These are phyloP conservation scores for Colletotrichum costaricense DNA, from an alignment of 2,329 filamentous ascomycete genomes.

Conservation along the genomic window DNA sequence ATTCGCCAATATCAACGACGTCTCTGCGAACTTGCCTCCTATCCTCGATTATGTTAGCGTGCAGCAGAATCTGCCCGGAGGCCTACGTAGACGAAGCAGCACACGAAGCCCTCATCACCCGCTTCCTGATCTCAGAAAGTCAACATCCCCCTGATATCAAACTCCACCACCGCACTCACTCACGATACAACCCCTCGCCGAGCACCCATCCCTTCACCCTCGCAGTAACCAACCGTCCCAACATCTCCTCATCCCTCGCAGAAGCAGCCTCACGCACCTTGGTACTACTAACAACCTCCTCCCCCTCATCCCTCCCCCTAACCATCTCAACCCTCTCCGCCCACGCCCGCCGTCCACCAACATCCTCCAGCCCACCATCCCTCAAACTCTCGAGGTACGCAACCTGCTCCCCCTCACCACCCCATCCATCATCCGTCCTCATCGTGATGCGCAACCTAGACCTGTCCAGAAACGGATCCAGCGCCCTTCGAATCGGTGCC, in stretches of 20 bases:
- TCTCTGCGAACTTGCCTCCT: no score
- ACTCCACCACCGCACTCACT: conserved; percentile 21
- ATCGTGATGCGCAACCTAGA: conserved; percentile 73
- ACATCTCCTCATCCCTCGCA: conserved; percentile 54
- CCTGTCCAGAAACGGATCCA: conserved; percentile 72
- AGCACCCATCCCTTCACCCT: conserved; percentile 70
- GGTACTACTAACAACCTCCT: conserved; percentile 67
- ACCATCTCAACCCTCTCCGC: conserved; percentile 69
- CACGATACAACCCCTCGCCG: conserved; percentile 65
- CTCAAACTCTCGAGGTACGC: conserved; percentile 64
- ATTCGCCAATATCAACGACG: no score
- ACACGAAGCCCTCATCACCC: not conserved
- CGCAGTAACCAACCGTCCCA: conserved; percentile 66
- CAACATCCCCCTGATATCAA: no score
- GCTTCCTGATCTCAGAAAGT: no score
- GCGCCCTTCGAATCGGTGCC: conserved; percentile 61
- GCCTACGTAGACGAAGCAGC: not conserved
- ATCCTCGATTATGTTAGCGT: no score
- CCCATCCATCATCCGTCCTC: conserved; percentile 71
- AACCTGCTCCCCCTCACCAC: conserved; percentile 63
- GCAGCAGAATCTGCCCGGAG: no score
- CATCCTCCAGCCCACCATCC: conserved; percentile 57
- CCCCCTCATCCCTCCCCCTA: conserved; percentile 54
- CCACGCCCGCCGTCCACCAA: conserved; percentile 71
- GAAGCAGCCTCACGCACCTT: conserved; percentile 69